Conservation (phyloP, 768 basidiomycete species). For the Lactarius vividus region DNA sequence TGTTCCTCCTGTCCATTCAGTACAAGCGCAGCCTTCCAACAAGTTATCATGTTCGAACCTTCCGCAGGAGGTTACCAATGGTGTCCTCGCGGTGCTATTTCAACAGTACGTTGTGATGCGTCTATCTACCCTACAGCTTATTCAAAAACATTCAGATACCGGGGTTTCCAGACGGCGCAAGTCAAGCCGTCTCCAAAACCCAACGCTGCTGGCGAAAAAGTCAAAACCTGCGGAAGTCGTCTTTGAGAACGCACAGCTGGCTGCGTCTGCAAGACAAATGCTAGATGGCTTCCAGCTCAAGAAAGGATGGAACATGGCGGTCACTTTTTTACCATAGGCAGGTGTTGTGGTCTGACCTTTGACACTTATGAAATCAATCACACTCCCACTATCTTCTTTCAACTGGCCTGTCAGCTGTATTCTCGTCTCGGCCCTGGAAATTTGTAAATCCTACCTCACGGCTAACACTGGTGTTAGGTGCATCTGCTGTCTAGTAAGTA, state of each 20-base stretch:
- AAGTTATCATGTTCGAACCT: slow-evolving; percentile 75
- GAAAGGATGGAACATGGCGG: slow-evolving; percentile 81
- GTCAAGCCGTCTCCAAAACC: slow-evolving; percentile 69
- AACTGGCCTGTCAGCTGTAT: not conserved
- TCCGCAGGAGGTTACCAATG: slow-evolving; percentile 86
- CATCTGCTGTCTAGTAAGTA: slow-evolving; percentile 26
- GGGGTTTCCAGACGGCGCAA: slow-evolving; percentile 73
- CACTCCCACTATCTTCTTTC: not conserved
- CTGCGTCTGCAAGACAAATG: slow-evolving; percentile 74
- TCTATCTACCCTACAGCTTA: not conserved
- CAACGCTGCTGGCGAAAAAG: slow-evolving; percentile 58
- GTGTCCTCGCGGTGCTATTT: slow-evolving; percentile 83
- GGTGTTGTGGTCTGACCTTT: slow-evolving; percentile 16
- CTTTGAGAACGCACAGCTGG: slow-evolving; percentile 74
- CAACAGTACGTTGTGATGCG: slow-evolving; percentile 69
- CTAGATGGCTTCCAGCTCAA: slow-evolving; percentile 85
- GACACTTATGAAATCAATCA: slow-evolving; percentile 7
- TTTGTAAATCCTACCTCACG: not conserved
- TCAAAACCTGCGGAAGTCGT: slow-evolving; percentile 81
- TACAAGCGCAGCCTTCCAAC: slow-evolving; percentile 42
- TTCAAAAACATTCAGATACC: slow-evolving; percentile 52
- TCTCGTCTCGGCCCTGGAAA: not conserved
- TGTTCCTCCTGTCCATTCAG: slow-evolving; percentile 40
- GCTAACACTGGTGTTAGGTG: slow-evolving; percentile 1
- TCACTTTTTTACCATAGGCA: slow-evolving; percentile 55